Evolutionary conservation across 2,329 filamentous ascomycete genomes (phyloP), one percentile per base, ranked within the genome.

Genomic region (Huntiella savannae): DNA sequence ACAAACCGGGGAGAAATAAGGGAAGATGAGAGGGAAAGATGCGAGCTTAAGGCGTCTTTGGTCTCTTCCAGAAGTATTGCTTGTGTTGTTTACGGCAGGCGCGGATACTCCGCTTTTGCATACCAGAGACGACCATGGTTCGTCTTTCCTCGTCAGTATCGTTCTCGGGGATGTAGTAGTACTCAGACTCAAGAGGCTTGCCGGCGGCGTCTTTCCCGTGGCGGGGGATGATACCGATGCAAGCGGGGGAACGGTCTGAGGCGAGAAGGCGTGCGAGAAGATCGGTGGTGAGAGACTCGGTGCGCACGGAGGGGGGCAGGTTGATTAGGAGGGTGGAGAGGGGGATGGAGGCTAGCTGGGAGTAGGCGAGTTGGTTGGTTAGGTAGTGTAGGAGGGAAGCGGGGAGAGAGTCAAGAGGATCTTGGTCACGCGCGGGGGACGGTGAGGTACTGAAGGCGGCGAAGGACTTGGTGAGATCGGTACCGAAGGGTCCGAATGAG

Each of bases 201-300:
- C 91, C 91, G 0, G 91, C 88, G 4, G 91, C 91, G 58, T 98
- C 91, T 62, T 96, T 98, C 58, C 91, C 91, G 59, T 88, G 79
- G 35, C 91, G 79, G 44, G 73, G 70, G 55, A 98, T 94, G 60
- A 91, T 80, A 40, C 91, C 91, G 52, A 96, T 77, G 58, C 85
- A 94, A 6, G 72, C 62, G 4, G 83, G 82, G 17, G 68, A 66
- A 10, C 32, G 40, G 22, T 28, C 22, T 7, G 22, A 28, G 57
- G 86, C 80, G 38, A 96, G 73, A 49, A 92, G 70, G 40, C 64
- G 67, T 50, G 79, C 78, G 44, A 96, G 71, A 37, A 77, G 72
- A 2, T 72, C 66, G 52, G 71, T 73, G 19, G 70, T 69, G 22
- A 86, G 63, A 28, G 22, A 28, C 34, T 68, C 69, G 48, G 63